Evolutionary conservation across 2,329 filamentous ascomycete genomes (phyloP), one percentile per base, ranked within the genome.

Genomic region (Diaporthe sp.): DNA sequence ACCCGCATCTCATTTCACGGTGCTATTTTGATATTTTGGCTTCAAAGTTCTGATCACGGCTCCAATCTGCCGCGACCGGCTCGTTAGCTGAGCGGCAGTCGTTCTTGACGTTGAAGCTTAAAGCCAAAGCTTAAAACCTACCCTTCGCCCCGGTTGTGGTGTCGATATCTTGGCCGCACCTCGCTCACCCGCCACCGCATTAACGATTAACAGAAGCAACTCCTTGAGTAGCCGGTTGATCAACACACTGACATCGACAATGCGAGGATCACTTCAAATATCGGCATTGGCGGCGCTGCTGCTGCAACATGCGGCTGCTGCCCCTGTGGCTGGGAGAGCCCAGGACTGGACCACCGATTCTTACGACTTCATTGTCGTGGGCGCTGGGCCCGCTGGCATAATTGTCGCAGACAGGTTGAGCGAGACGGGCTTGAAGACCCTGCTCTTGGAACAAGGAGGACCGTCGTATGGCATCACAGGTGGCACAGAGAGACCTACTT

Each of bases 291-390:
- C 60, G 42, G 70, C 60, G 17, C 38, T 72, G 60, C 73, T 75
- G 30, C 54, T 73, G 2, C 28, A 47, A 19, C 38, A 45, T 25
- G 61, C 54, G 1, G n/a, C 35, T 7, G 70, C 70, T 28, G 73
- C 69, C 17, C 69, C 70, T 19, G 28, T 67, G 28, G 28, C 50
- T 10, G 45, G 66, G 35, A 60, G 45, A n/a, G 40, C 15, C 28
- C 28, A 19, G n/a, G 64, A 58, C 40, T 76, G 74, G 74, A 74
- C 74, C 12, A 52, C 68, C 17, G 72, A 76, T 25, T 50, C 86
- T 0, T 92, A 88, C 78, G 90, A 92, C 80, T 92, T 92, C 81
- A 89, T 92, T 71, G 85, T 92, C 64, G 87, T 91, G 71, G 90
- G 90, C 38, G 88, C 85, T 47, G 91, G 90, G 73, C 89, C 90